Conservation (phyloP, 2,329 filamentous ascomycete genomes). For the Falciphora oryzae region DNA sequence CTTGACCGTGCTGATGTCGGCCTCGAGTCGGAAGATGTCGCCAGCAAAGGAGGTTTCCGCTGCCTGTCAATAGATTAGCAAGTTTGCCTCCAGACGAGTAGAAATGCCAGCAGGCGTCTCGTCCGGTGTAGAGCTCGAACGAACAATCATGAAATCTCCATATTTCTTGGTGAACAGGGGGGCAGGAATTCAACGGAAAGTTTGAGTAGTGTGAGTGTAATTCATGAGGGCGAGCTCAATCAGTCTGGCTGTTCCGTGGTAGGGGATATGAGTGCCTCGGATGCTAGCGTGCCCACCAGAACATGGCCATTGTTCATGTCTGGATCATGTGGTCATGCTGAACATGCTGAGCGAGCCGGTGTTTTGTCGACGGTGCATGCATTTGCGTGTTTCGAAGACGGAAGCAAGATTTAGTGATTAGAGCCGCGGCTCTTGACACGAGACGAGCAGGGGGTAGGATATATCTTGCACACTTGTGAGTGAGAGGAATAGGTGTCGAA, state of each 20-base stretch:
- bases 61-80: slow-evolving; percentile 30
- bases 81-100: not conserved
- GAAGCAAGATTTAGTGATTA: not conserved
- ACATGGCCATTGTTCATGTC: not conserved
- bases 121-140: no score
- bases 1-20: slow-evolving; percentile 62
- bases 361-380: no score
- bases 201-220: no score
- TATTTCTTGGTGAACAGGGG: not conserved
- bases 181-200: not conserved
- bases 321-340: not conserved
- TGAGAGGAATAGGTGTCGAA: not conserved
- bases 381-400: not conserved
- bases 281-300: not conserved
- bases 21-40: slow-evolving; percentile 69
- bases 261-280: not conserved
- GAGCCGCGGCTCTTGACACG: not conserved
- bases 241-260: no score
- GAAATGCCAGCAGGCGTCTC: not conserved
- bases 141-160: not conserved
- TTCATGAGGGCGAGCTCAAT: not conserved
- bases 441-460: not conserved
- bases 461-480: not conserved
- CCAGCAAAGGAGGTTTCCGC: slow-evolving; percentile 70
- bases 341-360: no score